phyloP scores from a whole-genome alignment of 2,329 filamentous ascomycete species.

The Dothideomycetes sp. region DNA sequence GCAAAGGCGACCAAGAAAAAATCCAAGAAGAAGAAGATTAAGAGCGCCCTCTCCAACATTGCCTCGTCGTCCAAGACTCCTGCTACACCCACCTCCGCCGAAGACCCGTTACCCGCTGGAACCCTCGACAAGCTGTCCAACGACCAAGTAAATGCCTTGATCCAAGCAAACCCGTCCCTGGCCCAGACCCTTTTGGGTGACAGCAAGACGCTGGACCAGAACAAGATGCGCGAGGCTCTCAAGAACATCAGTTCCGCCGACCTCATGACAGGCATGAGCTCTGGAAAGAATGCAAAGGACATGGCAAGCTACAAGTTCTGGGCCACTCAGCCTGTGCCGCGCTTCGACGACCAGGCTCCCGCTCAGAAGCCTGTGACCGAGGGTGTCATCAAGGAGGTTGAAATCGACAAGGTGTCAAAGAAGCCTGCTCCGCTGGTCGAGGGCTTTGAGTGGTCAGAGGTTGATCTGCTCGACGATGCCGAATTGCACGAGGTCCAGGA shows the following conservation, averaged over 20 bases:
- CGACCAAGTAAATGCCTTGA: slow-evolving; percentile 14
- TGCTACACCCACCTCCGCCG: slow-evolving; percentile 14
- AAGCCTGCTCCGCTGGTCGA: slow-evolving; percentile 65
- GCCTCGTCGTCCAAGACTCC: slow-evolving; percentile 11
- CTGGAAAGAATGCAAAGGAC: slow-evolving; percentile 84
- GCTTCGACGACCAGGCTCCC: slow-evolving; percentile 53
- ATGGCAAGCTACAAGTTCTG: slow-evolving; percentile 98
- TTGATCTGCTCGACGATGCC: slow-evolving; percentile 67
- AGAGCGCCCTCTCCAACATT: slow-evolving; percentile 22
- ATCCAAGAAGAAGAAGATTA: slow-evolving; percentile 51
- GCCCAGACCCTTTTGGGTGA: slow-evolving; percentile 11
- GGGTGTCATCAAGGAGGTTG: slow-evolving; percentile 74
- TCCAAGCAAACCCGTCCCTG: slow-evolving; percentile 15
- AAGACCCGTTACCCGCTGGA: slow-evolving; percentile 11
- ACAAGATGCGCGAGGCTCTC: slow-evolving; percentile 36
- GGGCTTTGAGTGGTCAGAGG: slow-evolving; percentile 88
- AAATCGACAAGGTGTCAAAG: slow-evolving; percentile 68
- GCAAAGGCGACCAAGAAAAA: slow-evolving; percentile 45
- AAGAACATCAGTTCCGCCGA: slow-evolving; percentile 60
- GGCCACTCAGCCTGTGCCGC: slow-evolving; percentile 91
- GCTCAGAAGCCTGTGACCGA: slow-evolving; percentile 51
- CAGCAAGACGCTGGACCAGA: neutral
- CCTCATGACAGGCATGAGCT: slow-evolving; percentile 66
- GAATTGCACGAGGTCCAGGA: slow-evolving; percentile 84
- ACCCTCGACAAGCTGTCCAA: slow-evolving; percentile 12